A percentile compares a stretch with the other conserved stretches of the same genome.
phyloP scores from a whole-genome alignment of 139 green algal genomes.

The Tetradesmus lagerheimii region DNA sequence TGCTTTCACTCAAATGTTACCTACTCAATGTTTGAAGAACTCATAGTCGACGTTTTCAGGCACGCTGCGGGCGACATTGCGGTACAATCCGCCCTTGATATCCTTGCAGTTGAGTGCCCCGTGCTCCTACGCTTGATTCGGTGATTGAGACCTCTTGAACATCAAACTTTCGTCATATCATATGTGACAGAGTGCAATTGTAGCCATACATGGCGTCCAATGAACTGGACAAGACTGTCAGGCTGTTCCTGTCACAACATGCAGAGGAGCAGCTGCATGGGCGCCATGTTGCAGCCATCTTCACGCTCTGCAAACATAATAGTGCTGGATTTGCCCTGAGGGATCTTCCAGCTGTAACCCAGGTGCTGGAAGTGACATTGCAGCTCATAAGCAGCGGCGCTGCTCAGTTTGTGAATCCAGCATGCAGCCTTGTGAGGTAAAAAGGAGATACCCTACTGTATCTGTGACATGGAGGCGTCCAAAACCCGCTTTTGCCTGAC shows the following conservation, averaged over 20 bases:
- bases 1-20: too few relatives aligned
- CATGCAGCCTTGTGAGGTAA: constrained; percentile 35
- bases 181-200: too few relatives aligned
- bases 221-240: constrained; percentile 10
- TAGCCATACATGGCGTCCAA: background rate
- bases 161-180: too few relatives aligned
- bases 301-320: background rate
- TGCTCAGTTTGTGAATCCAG: background rate
- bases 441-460: background rate
- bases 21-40: too few relatives aligned
- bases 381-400: background rate
- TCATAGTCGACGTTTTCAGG: too few relatives aligned
- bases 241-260: constrained; percentile 10
- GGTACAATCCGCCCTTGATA: background rate
- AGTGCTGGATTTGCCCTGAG: background rate
- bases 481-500: too few relatives aligned
- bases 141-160: too few relatives aligned
- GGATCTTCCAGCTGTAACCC: constrained; percentile 1
- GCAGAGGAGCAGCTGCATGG: background rate
- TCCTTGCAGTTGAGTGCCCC: background rate
- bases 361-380: background rate
- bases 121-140: background rate
- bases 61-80: too few relatives aligned
- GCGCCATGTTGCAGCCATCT: background rate
- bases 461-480: too few relatives aligned